Evolutionary conservation across 305 asterid genomes (phyloP), one percentile per base, ranked within the genome.

Genomic region (Fraxinus floribunda): DNA sequence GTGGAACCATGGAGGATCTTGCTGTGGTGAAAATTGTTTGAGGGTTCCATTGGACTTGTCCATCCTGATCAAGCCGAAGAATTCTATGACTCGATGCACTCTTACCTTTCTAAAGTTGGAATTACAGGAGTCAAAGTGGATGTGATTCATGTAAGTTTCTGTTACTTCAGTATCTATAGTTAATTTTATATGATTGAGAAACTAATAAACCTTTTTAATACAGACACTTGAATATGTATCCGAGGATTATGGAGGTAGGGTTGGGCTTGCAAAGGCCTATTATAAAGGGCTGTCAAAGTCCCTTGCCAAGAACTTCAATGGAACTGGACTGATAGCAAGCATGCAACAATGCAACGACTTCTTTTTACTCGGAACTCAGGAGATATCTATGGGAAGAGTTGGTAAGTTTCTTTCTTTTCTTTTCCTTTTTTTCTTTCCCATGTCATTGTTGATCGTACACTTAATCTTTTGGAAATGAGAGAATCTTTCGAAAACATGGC

Each of bases 271-370:
- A 35, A 92, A 90, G 90, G 90, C 94, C 79, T 92, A 92, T 83
- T 91, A 94, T 75, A 85, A 89, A 24, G 98, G 97, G 15, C 71
- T 92, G 13, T 91, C 98, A 0, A 89, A 88, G 79, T 94, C 98
- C 41, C 87, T 94, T 13, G 80, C 84, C 2, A 92, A 91, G 88
- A 94, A 94, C 82, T 92, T 94, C 90, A 90, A 87, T 55, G 98
- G 97, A 32, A 86, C 86, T 9, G 98, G 95, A 55, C 91, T 91
- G 55, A 85, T 94, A 34, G 86, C 94, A 1, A 91, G 93, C 85
- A 92, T 94, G 95, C 95, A 92, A 49, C 96, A 92, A 30, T 91
- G 94, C 85, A 92, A 92, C 79, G 96, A 94, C 87, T 92, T 94
- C 87, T 90, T 94, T 55, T 80, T 92, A 55, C 92, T 94, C n/a